Evolutionary conservation across 306 rosid species (phyloP), one percentile per base, ranked within the genome.

Genomic region (Trichosanthes truncata): DNA sequence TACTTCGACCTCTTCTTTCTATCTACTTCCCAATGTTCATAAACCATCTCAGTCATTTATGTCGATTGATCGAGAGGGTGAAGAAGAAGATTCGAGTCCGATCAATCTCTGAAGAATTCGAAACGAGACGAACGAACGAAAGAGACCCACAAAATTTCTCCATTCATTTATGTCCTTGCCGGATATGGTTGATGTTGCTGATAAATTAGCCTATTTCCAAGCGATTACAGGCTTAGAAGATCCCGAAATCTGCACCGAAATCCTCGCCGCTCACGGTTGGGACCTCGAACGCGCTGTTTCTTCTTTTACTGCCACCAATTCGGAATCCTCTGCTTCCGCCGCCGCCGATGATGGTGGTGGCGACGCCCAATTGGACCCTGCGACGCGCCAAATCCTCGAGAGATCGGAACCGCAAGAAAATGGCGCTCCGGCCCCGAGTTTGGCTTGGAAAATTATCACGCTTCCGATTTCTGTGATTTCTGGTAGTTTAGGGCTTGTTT

Each of bases 281-380:
- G 96, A 96, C 96, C 94, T 96, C 21, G 98, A 96, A 85, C 96
- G 83, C 67, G 99, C 99, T 62, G 84, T 96, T 86, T 96, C 99
- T 29, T 86, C 97, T 43, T 84, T 89, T 84, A 91, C 97, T 67
- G 35, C 87, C 71, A 35, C 85, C 29, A 31, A 76, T 33, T 84
- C 77, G 2, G 74, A 7, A 52, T 35, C 48, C 33, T 69, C 83
- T 38, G 12, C 76, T 8, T 79, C 68, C 21, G 79, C 83, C 49
- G 29, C 87, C 17, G 43, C 75, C 4, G 40, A 79, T 11, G 29
- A 63, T 45, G 78, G n/a, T 61, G 85, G 21, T 2, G 73, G 57
- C 10, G 78, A 48, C 45, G 79, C 17, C 18, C 77, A 48, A 45
- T 78, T 80, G 68, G 49, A 49, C 9, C 17, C 56, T 2, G 83